These are phyloP conservation scores for Dryadomyces quercivorus DNA, from an alignment of 2,329 filamentous ascomycete species.

Conservation along the genomic window DNA sequence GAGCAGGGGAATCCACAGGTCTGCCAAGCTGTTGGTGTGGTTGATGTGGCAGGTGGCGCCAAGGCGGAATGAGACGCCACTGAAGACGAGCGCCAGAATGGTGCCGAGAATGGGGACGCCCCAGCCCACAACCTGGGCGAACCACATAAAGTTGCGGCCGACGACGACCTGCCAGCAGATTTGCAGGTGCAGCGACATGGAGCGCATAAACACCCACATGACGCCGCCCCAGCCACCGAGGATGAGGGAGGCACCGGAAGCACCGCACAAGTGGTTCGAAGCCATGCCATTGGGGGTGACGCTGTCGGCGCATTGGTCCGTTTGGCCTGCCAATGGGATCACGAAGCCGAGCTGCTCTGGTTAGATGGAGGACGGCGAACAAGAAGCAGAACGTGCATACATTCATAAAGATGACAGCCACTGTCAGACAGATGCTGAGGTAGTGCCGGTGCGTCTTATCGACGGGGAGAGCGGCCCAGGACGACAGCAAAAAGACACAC, in stretches of 20 bases:
- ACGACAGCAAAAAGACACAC: conserved; percentile 64
- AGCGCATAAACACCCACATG: conserved; percentile 85
- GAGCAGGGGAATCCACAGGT: conserved; percentile 84
- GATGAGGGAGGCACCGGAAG: conserved; percentile 76
- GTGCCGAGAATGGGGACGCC: conserved; percentile 68
- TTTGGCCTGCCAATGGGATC: conserved; percentile 66
- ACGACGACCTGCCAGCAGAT: conserved; percentile 96
- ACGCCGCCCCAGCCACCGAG: conserved; percentile 74
- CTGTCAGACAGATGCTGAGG: conserved; percentile 73
- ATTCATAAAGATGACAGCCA: conserved; percentile 66
- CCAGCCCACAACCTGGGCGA: conserved; percentile 71
- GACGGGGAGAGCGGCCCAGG: conserved; percentile 68
- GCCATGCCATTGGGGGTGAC: conserved; percentile 95
- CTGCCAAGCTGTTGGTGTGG: conserved; percentile 67
- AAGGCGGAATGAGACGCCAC: conserved; percentile 89
- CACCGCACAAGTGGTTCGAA: conserved; percentile 68
- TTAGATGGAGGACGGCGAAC: background rate
- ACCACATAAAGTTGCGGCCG: conserved; percentile 80
- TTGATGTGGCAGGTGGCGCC: conserved; percentile 91
- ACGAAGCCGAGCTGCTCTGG: conserved; percentile 67
- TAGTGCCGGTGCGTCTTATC: conserved; percentile 91
- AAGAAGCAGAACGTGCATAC: conserved; percentile 37
- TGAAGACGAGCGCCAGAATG: conserved; percentile 64
- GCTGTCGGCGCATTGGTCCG: conserved; percentile 71
- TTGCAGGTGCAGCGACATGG: conserved; percentile 86